These are phyloP conservation scores for Triticum monococcum DNA, from an alignment of 176 grass and related monocot species.

Conservation along the genomic window DNA sequence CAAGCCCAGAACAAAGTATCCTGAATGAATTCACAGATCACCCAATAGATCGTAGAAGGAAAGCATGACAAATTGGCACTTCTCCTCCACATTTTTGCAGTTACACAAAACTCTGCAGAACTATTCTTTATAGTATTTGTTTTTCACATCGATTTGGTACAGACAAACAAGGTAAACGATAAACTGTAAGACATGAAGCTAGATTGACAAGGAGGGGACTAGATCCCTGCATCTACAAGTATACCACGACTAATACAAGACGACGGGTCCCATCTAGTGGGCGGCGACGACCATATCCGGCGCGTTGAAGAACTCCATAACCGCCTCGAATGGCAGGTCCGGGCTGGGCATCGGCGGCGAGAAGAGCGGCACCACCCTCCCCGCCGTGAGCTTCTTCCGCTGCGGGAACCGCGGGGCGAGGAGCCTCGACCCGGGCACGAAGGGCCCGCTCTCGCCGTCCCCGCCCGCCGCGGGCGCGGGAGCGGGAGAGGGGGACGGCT, in stretches of 20 bases:
- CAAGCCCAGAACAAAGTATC: neutral
- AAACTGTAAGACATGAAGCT: neutral
- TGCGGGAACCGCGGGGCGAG: conserved; percentile 38
- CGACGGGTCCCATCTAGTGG: conserved; percentile 33
- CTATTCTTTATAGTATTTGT: conserved; percentile 1
- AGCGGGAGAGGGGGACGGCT: neutral
- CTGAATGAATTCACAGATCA: neutral
- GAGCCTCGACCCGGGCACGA: conserved; percentile 12
- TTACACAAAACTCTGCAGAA: conserved; percentile 19
- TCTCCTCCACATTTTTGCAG: neutral
- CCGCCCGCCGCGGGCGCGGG: neutral
- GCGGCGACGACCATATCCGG: conserved; percentile 62
- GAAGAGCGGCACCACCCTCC: conserved; percentile 52
- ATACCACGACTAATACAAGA: conserved; percentile 13
- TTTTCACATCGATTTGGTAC: conserved; percentile 42
- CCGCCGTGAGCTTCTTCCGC: conserved; percentile 62
- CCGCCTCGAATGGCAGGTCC: conserved; percentile 29
- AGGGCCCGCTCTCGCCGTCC: neutral
- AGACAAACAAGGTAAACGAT: conserved; percentile 19
- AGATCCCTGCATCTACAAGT: conserved; percentile 43
- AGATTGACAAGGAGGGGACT: neutral
- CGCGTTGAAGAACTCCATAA: conserved; percentile 50
- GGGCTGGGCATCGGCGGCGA: conserved; percentile 32
- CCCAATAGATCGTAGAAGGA: neutral
- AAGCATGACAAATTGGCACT: neutral